Conservation (phyloP, 2,329 filamentous ascomycete genomes). For the Decorospora gaudefroyi region DNA sequence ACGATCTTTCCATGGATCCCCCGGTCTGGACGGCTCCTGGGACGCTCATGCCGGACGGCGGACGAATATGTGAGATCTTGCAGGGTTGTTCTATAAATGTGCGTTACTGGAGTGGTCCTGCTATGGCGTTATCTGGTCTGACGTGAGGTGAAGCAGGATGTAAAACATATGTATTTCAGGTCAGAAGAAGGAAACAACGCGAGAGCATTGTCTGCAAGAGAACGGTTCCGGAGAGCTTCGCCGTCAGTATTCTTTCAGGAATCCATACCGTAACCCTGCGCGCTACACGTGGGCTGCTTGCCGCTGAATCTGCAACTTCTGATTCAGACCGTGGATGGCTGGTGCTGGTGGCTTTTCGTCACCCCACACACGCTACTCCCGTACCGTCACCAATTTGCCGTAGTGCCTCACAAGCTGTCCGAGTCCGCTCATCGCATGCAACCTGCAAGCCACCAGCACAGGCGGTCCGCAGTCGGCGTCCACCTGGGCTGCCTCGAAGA, state of each 20-base stretch:
- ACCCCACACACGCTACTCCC: slow-evolving; percentile 14
- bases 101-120: no score
- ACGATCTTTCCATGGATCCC: no score
- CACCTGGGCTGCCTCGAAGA: slow-evolving; percentile 9
- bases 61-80: no score
- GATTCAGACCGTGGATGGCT: slow-evolving; percentile 10
- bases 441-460: slow-evolving; percentile 20
- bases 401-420: no score
- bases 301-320: slow-evolving; percentile 15
- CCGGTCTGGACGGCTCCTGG: no score
- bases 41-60: no score
- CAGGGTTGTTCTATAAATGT: no score
- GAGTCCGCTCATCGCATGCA: slow-evolving; percentile 14
- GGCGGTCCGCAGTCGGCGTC: slow-evolving; percentile 14
- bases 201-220: slow-evolving; percentile 11
- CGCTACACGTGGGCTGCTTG: slow-evolving; percentile 24
- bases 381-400: no score
- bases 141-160: no score
- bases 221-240: slow-evolving; percentile 17
- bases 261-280: slow-evolving; percentile 19
- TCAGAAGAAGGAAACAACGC: slow-evolving; percentile 5
- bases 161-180: not conserved
- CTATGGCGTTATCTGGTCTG: no score
- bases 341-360: slow-evolving; percentile 3
- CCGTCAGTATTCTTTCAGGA: slow-evolving; percentile 9